These are phyloP conservation scores for Carnegiea gigantea DNA, from an alignment of 179 eudicot genomes.

Conservation along the genomic window DNA sequence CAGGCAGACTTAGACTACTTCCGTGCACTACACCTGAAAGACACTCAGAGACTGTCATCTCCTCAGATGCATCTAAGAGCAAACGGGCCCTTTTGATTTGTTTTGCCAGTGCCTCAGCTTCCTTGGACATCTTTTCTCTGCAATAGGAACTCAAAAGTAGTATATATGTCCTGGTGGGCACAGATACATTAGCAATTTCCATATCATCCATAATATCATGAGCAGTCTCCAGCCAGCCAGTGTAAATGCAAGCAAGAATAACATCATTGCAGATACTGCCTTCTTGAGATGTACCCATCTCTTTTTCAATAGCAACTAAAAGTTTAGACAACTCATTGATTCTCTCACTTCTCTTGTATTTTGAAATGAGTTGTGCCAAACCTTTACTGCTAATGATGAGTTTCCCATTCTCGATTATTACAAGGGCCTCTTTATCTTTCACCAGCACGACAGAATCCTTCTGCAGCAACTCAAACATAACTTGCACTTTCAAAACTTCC, in stretches of 20 bases:
- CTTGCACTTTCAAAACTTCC: conserved; percentile 51
- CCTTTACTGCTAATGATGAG: conserved; percentile 61
- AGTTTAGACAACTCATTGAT: conserved; percentile 63
- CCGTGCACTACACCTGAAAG: conserved; percentile 27
- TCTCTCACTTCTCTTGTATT: conserved; percentile 50
- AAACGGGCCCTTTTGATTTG: conserved; percentile 56
- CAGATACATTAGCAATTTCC: conserved; percentile 38
- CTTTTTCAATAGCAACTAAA: conserved; percentile 46
- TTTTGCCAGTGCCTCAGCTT: conserved; percentile 55
- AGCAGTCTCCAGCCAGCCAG: conserved; percentile 88
- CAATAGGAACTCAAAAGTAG: conserved; percentile 60
- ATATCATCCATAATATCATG: conserved; percentile 92
- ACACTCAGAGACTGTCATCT: conserved; percentile 25
- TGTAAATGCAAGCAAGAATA: conserved; percentile 59
- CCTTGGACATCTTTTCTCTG: conserved; percentile 54
- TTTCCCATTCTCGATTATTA: conserved; percentile 44
- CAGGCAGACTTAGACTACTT: conserved; percentile 14
- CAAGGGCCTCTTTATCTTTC: conserved; percentile 48
- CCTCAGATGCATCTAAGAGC: conserved; percentile 24
- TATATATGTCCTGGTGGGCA: conserved; percentile 42
- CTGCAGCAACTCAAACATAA: conserved; percentile 56
- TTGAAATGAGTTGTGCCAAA: conserved; percentile 49
- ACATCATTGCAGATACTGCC: conserved; percentile 50
- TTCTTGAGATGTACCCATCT: conserved; percentile 24
- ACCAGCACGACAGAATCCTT: conserved; percentile 48